phyloP scores from a whole-genome alignment of 2,329 filamentous ascomycete genomes.

The Ophiostoma angusticollis region DNA sequence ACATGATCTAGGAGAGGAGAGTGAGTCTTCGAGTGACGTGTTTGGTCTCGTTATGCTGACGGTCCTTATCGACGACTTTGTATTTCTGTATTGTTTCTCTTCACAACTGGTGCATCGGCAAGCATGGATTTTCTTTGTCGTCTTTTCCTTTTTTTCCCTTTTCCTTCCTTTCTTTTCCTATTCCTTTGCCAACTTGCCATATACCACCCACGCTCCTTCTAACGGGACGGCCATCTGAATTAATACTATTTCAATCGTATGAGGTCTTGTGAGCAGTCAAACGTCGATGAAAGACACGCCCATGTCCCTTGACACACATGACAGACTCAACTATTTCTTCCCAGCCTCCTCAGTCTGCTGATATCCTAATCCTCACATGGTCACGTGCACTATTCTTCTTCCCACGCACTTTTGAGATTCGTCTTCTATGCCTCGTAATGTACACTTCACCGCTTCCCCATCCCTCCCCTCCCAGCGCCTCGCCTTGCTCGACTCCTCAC shows the following conservation, averaged over 20 bases:
- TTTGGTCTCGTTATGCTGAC: not conserved
- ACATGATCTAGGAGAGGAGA: conserved; percentile 44
- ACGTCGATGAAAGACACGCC: too few species aligned
- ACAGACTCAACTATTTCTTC: too few species aligned
- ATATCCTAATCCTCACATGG: too few species aligned
- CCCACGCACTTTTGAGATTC: too few species aligned
- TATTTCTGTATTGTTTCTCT: conserved; percentile 7
- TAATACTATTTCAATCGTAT: conserved; percentile 4
- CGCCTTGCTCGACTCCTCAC: too few species aligned
- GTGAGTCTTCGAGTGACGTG: too few species aligned
- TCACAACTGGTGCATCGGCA: too few species aligned
- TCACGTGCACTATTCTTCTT: too few species aligned
- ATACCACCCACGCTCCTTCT: conserved; percentile 14
- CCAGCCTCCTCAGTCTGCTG: too few species aligned
- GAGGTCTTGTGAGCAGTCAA: too few species aligned
- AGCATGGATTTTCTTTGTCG: not conserved
- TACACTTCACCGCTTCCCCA: conserved; percentile 8
- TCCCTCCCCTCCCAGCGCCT: conserved; percentile 1
- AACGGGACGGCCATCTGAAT: conserved; percentile 11
- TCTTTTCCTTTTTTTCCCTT: conserved; percentile 14
- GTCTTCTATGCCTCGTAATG: too few species aligned
- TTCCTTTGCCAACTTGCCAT: conserved; percentile 12
- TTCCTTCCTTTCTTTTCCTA: conserved; percentile 11
- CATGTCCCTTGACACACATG: too few species aligned
- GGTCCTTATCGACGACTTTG: not conserved